phyloP scores from a whole-genome alignment of 352 stramenopile genomes.

The Thalassiosira exigua region DNA sequence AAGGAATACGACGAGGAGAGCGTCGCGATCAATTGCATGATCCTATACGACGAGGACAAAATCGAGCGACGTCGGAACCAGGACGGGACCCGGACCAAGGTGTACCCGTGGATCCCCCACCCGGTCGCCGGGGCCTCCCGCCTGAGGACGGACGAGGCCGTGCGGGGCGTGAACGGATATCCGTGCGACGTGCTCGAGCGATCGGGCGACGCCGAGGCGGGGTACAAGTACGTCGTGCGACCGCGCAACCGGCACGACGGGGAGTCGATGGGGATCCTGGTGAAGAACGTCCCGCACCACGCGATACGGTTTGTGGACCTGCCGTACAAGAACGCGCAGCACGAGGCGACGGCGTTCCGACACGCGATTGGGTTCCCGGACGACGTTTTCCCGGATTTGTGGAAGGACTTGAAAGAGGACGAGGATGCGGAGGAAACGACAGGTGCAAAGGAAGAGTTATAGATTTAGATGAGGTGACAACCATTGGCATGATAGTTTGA shows the following conservation, averaged over 20 bases:
- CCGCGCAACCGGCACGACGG: constrained; percentile 16
- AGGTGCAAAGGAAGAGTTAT: constrained; percentile 47
- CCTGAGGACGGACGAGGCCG: constrained; percentile 49
- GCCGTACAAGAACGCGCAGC: constrained; percentile 69
- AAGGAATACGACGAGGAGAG: constrained; percentile 19
- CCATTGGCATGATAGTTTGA: no score
- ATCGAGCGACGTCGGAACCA: constrained; percentile 55
- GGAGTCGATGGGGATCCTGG: constrained; percentile 38
- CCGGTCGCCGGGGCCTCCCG: constrained; percentile 31
- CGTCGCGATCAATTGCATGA: constrained; percentile 43
- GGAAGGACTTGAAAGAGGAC: constrained; percentile 67
- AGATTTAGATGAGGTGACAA: background rate
- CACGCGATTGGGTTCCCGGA: constrained; percentile 79
- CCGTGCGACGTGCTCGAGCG: constrained; percentile 63
- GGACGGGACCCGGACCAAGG: constrained; percentile 57
- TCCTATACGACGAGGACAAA: constrained; percentile 59
- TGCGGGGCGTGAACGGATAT: constrained; percentile 47
- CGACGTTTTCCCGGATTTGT: constrained; percentile 67
- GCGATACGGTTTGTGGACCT: constrained; percentile 74
- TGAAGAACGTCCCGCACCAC: constrained; percentile 75
- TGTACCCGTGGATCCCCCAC: constrained; percentile 59
- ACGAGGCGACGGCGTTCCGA: constrained; percentile 66
- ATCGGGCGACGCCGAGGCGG: constrained; percentile 35
- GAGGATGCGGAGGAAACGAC: no score
- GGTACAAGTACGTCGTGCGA: constrained; percentile 76